Conservation (phyloP, 2,329 filamentous ascomycete species). For the Myotisia sp. region DNA sequence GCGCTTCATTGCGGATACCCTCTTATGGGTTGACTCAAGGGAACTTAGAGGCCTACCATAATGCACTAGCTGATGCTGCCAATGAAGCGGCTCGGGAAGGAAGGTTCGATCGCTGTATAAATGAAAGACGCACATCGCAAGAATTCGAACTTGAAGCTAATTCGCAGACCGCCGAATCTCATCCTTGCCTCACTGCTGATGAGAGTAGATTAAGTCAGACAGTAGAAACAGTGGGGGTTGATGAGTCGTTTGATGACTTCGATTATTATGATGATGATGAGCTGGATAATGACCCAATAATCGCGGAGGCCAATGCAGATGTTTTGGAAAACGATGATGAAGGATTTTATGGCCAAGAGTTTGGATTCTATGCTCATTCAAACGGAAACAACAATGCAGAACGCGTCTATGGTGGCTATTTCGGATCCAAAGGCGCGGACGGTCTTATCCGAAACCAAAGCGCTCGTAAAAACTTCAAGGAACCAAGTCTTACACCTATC, state of each 20-base stretch:
- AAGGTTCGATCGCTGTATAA: conserved; percentile 52
- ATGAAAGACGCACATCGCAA: conserved; percentile 29
- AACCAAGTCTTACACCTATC: conserved; percentile 89
- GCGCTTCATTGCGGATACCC: no score
- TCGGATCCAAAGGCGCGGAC: conserved; percentile 58
- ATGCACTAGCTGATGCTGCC: conserved; percentile 68
- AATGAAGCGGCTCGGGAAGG: conserved; percentile 61
- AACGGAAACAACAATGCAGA: conserved; percentile 38
- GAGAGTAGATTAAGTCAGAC: conserved; percentile 37
- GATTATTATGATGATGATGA: conserved; percentile 50
- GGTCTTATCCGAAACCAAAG: conserved; percentile 51
- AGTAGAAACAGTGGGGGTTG: conserved; percentile 25
- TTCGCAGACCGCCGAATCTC: conserved; percentile 25
- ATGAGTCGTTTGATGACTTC: conserved; percentile 30
- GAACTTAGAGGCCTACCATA: conserved; percentile 61
- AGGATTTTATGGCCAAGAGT: conserved; percentile 90
- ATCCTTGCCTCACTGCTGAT: conserved; percentile 36
- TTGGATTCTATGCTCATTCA: conserved; percentile 71
- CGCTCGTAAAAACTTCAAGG: conserved; percentile 58
- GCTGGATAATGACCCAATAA: conserved; percentile 75
- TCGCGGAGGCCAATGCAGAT: conserved; percentile 88
- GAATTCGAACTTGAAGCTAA: conserved; percentile 23
- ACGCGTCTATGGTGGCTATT: conserved; percentile 74
- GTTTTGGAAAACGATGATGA: conserved; percentile 84
- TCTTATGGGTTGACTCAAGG: conserved; percentile 8